Conservation (phyloP, 2,329 filamentous ascomycete species). For the Parascedosporium putredinis region DNA sequence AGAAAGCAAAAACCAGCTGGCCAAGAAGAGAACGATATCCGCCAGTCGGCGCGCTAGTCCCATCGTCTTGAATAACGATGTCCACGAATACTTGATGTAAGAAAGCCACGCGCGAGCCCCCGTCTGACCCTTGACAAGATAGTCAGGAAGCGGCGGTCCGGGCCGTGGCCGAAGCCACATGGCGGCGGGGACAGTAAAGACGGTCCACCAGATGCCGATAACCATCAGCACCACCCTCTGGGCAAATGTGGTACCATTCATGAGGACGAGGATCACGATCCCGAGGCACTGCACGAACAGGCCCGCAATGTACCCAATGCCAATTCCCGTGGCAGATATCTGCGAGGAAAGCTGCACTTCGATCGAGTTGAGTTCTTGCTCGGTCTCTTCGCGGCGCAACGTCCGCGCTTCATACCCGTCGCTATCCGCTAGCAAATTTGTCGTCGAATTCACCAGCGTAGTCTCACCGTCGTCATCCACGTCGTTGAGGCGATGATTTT, state of each 20-base stretch:
- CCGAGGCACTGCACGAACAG: slow-evolving; percentile 74
- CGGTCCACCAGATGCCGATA: slow-evolving; percentile 84
- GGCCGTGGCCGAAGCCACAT: slow-evolving; percentile 82
- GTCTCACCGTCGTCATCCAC: slow-evolving; percentile 1
- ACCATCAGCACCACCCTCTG: slow-evolving; percentile 79
- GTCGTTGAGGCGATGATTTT: neutral
- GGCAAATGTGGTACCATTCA: slow-evolving; percentile 72
- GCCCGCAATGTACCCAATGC: slow-evolving; percentile 83
- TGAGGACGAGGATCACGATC: slow-evolving; percentile 63
- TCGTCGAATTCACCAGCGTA: neutral
- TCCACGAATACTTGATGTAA: slow-evolving; percentile 80
- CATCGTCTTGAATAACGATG: slow-evolving; percentile 70
- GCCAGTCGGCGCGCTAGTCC: slow-evolving; percentile 60
- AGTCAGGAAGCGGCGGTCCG: slow-evolving; percentile 60
- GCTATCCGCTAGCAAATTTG: neutral
- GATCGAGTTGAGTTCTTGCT: slow-evolving; percentile 39
- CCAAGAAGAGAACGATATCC: slow-evolving; percentile 70
- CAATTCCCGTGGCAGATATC: slow-evolving; percentile 86
- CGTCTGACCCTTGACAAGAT: slow-evolving; percentile 18
- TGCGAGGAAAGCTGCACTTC: slow-evolving; percentile 77
- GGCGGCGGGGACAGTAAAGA: slow-evolving; percentile 81
- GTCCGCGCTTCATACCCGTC: neutral
- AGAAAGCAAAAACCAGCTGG: slow-evolving; percentile 87
- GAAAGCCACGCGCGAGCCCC: slow-evolving; percentile 39
- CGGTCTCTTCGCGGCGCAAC: neutral